These are phyloP conservation scores for Calycina marina DNA, from an alignment of 2,329 filamentous ascomycete genomes.

Conservation along the genomic window DNA sequence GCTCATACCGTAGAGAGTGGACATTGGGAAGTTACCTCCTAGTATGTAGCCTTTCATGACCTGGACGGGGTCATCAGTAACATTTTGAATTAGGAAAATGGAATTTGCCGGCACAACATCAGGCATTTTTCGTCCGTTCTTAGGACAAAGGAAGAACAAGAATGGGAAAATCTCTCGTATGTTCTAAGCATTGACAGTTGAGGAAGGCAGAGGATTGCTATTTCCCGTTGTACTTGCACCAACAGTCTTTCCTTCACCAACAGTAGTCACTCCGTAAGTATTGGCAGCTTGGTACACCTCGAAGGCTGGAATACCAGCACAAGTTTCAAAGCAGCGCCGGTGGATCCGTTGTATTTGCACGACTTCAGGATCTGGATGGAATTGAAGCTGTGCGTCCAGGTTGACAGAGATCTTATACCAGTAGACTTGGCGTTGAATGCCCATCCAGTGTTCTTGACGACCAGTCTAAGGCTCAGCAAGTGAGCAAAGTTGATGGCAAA, in stretches of 20 bases:
- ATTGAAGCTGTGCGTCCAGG: conserved; percentile 36
- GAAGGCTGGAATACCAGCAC: conserved; percentile 30
- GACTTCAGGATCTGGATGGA: conserved; percentile 24
- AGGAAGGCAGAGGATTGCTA: no score
- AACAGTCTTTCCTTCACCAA: no score
- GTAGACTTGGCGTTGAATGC: conserved; percentile 32
- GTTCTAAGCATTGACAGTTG: no score
- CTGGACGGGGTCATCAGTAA: no score
- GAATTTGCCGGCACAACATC: conserved; percentile 32
- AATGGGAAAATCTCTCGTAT: conserved; percentile 23
- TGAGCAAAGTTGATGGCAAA: conserved; percentile 22
- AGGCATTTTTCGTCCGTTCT: conserved; percentile 25
- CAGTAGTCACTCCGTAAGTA: conserved; percentile 29
- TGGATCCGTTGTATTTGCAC: conserved; percentile 20
- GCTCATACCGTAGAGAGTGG: conserved; percentile 38
- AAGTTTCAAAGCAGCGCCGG: conserved; percentile 24
- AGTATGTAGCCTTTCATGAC: no score
- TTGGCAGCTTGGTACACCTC: conserved; percentile 28
- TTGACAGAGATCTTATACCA: conserved; percentile 30
- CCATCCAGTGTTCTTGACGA: conserved; percentile 31
- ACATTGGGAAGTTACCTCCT: conserved; percentile 42
- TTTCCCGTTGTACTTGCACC: no score
- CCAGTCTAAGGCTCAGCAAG: conserved; percentile 20
- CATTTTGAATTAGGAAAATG: no score
- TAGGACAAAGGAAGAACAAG: background rate